phyloP scores from a whole-genome alignment of 768 basidiomycete species.

The Macrolepiota fuliginosa region DNA sequence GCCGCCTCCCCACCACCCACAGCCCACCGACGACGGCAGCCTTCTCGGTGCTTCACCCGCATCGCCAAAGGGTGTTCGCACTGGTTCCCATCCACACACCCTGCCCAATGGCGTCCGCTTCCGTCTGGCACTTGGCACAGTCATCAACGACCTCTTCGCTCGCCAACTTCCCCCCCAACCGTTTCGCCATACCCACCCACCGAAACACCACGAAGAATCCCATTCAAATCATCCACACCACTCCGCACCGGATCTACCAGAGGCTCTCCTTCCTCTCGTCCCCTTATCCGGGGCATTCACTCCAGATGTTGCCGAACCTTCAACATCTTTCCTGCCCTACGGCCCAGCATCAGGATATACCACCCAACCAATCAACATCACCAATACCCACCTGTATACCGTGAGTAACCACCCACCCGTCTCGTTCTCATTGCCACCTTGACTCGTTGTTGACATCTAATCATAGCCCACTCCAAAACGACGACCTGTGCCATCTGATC shows the following conservation, averaged over 20 bases:
- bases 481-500: conserved; percentile 31
- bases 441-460: background rate
- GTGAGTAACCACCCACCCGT: too few species aligned
- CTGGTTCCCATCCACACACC: conserved; percentile 48
- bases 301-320: conserved; percentile 12
- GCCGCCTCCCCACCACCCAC: conserved; percentile 63
- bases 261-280: conserved; percentile 24
- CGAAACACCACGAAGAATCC: conserved; percentile 16
- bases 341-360: conserved; percentile 17
- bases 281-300: conserved; percentile 29
- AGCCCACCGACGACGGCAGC: conserved; percentile 55
- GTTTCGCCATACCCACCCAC: conserved; percentile 31
- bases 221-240: conserved; percentile 25
- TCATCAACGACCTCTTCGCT: conserved; percentile 82
- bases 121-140: conserved; percentile 68
- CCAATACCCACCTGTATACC: background rate
- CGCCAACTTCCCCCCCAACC: conserved; percentile 61
- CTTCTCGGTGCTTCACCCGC: conserved; percentile 44
- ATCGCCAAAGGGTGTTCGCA: conserved; percentile 38
- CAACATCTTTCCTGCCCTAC: conserved; percentile 12
- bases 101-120: conserved; percentile 82
- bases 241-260: conserved; percentile 26
- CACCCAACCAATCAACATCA: background rate
- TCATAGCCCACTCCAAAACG: conserved; percentile 15
- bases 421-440: background rate